Evolutionary conservation across 495 filamentous ascomycete species (phyloP).

Genomic region (Xylaria intraflava): DNA sequence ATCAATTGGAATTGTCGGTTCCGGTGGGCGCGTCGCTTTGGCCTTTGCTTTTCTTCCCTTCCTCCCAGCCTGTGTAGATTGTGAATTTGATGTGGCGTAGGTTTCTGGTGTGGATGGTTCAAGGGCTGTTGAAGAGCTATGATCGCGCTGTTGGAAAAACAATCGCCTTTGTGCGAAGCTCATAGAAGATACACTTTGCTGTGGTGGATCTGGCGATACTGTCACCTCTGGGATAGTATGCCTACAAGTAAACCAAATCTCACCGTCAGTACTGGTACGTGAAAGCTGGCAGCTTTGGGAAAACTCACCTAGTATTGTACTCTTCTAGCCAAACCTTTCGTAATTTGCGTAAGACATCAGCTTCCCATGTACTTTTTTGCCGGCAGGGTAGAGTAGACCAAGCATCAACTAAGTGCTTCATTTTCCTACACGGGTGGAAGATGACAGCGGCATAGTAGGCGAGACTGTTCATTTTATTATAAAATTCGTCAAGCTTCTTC

Average conservation of each 20-base stretch:
- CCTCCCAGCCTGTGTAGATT: too few species aligned
- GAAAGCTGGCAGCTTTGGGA: background rate
- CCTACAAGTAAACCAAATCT: background rate
- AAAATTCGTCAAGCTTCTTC: background rate
- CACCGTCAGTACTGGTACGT: background rate
- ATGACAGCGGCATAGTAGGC: background rate
- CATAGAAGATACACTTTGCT: too few species aligned
- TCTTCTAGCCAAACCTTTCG: background rate
- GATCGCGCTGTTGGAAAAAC: too few species aligned
- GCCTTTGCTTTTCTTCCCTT: too few species aligned
- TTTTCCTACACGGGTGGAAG: background rate
- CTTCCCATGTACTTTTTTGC: background rate
- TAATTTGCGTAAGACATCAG: background rate
- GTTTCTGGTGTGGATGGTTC: too few species aligned
- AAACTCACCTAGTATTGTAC: background rate
- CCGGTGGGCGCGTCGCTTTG: too few species aligned
- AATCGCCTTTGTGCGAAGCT: too few species aligned
- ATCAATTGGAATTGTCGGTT: too few species aligned
- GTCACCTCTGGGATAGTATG: background rate
- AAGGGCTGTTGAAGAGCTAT: too few species aligned
- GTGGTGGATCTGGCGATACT: too few species aligned
- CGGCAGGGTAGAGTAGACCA: background rate
- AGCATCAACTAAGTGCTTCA: background rate
- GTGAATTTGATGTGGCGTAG: too few species aligned
- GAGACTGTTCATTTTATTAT: background rate